A percentile compares a stretch with the other conserved stretches of the same genome.
These are phyloP conservation scores for Davidsoniella neocaledoniae DNA, from an alignment of 2,329 filamentous ascomycete genomes.

Conservation along the genomic window DNA sequence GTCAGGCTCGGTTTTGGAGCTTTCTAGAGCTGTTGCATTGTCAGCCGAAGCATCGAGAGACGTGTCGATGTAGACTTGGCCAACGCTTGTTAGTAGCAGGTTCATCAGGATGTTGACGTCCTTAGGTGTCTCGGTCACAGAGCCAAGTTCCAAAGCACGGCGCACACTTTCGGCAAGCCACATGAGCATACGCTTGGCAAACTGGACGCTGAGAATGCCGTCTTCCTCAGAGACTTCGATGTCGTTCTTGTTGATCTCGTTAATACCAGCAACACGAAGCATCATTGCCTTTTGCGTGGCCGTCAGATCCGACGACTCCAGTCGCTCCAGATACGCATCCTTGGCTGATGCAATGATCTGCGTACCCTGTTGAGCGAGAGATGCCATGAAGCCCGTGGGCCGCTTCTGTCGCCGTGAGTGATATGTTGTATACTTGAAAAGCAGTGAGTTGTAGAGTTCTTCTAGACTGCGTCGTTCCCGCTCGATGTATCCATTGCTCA, in stretches of 20 bases:
- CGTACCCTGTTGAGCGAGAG: slow-evolving; percentile 74
- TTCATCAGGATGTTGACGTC: slow-evolving; percentile 76
- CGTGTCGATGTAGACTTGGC: slow-evolving; percentile 60
- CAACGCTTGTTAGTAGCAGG: slow-evolving; percentile 73
- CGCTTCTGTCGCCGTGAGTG: slow-evolving; percentile 78
- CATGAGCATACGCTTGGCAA: slow-evolving; percentile 93
- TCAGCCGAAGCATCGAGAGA: slow-evolving; percentile 55
- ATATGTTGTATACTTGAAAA: slow-evolving; percentile 96
- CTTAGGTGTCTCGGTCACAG: slow-evolving; percentile 76
- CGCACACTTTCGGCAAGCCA: slow-evolving; percentile 95
- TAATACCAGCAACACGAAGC: slow-evolving; percentile 70
- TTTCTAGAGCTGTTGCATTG: slow-evolving; percentile 59
- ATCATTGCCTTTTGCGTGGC: slow-evolving; percentile 81
- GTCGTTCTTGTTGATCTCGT: slow-evolving; percentile 62
- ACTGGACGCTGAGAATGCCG: slow-evolving; percentile 63
- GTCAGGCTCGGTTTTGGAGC: slow-evolving; percentile 69
- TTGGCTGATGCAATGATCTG: slow-evolving; percentile 77
- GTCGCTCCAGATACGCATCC: slow-evolving; percentile 75
- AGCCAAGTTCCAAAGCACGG: slow-evolving; percentile 76
- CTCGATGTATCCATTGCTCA: slow-evolving; percentile 54
- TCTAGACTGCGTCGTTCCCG: slow-evolving; percentile 54
- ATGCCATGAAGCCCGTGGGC: slow-evolving; percentile 81
- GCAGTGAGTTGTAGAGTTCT: slow-evolving; percentile 72
- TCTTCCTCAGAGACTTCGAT: slow-evolving; percentile 86
- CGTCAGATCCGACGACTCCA: slow-evolving; percentile 79